Evolutionary conservation across 257 asterid species (phyloP).

Genomic region (Coffea canephora): DNA sequence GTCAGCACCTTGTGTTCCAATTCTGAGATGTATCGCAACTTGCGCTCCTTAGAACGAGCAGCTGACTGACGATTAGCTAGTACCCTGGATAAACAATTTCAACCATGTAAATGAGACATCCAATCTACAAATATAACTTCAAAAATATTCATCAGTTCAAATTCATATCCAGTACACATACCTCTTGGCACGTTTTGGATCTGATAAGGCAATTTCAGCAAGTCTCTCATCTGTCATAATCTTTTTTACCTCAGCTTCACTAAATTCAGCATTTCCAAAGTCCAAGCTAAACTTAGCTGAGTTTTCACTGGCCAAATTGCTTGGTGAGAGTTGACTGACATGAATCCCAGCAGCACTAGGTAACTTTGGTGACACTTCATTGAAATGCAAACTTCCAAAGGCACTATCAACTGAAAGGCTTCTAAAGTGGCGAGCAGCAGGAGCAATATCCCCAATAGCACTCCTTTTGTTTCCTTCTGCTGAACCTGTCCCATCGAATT

Average conservation of each 20-base stretch:
- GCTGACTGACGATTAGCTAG: slow-evolving; percentile 93
- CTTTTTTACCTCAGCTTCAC: slow-evolving; percentile 71
- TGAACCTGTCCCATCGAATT: slow-evolving; percentile 17
- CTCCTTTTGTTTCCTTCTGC: slow-evolving; percentile 57
- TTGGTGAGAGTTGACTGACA: slow-evolving; percentile 53
- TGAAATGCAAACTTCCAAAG: slow-evolving; percentile 50
- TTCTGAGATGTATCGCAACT: slow-evolving; percentile 84
- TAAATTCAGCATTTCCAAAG: slow-evolving; percentile 69
- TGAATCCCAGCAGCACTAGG: slow-evolving; percentile 32
- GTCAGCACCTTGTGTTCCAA: slow-evolving; percentile 89
- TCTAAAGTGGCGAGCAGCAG: slow-evolving; percentile 56
- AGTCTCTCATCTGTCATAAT: slow-evolving; percentile 85
- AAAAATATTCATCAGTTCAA: slow-evolving; percentile 4
- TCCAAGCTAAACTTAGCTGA: slow-evolving; percentile 45
- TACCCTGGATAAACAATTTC: slow-evolving; percentile 48
- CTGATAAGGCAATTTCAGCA: slow-evolving; percentile 70
- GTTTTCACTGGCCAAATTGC: slow-evolving; percentile 52
- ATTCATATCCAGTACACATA: slow-evolving; percentile 14
- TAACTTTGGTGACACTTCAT: slow-evolving; percentile 48
- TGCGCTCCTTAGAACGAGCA: slow-evolving; percentile 95
- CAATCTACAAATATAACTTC: not conserved
- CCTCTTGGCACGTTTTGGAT: slow-evolving; percentile 91
- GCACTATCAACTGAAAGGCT: slow-evolving; percentile 91
- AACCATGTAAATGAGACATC: not conserved
- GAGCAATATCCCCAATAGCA: slow-evolving; percentile 57